These are phyloP conservation scores for Serendipita sp. DNA, from an alignment of 768 basidiomycete species.

Conservation along the genomic window DNA sequence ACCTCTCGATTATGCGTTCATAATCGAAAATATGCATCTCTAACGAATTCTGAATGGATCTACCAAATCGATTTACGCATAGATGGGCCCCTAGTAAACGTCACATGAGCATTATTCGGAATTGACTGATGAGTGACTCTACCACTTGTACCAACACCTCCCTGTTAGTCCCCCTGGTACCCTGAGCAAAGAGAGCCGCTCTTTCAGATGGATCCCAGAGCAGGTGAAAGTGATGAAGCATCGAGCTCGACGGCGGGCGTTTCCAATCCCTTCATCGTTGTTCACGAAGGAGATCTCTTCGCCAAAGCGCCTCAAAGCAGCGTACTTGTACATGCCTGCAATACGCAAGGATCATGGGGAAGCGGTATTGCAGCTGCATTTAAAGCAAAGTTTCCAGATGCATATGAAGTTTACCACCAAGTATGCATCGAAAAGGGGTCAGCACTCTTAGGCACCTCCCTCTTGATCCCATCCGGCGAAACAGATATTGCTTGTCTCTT, in stretches of 20 bases:
- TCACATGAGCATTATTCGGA: background rate
- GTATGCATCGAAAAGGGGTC: conserved; percentile 1
- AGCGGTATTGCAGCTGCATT: conserved; percentile 6
- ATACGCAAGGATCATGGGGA: conserved; percentile 8
- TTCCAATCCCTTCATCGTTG: background rate
- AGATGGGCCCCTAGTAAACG: no score
- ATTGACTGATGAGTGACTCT: background rate
- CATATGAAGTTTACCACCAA: background rate
- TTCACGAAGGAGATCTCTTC: conserved; percentile 7
- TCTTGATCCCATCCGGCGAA: conserved; percentile 1
- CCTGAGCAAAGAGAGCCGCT: background rate
- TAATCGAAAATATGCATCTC: no score
- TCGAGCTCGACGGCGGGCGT: no score
- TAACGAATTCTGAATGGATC: no score
- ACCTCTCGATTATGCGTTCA: no score
- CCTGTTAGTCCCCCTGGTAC: no score
- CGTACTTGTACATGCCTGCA: conserved; percentile 8
- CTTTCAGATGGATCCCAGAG: no score
- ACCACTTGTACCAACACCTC: background rate
- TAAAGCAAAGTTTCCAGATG: background rate
- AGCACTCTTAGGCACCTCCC: conserved; percentile 2
- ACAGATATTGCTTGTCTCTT: conserved; percentile 7
- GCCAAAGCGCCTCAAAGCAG: background rate
- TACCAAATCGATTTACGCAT: no score
- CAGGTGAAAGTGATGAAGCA: no score